Evolutionary conservation across 345 rosid genomes (phyloP), one percentile per base, ranked within the genome.

Genomic region (Luvunga scandens): DNA sequence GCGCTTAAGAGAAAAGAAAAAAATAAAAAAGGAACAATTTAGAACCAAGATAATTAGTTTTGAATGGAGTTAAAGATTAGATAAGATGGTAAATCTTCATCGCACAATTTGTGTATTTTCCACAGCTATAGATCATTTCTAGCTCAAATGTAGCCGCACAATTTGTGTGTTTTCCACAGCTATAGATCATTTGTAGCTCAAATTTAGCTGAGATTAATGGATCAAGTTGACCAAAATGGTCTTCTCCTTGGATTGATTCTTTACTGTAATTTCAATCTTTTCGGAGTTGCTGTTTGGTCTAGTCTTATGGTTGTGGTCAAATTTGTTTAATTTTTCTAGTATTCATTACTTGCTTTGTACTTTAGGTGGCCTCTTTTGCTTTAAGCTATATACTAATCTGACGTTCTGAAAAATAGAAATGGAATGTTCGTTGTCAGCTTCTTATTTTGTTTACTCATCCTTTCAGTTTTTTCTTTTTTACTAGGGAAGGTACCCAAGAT

Each of bases 401-500:
- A 42, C 50, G 5, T 50, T 34, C 39, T 18, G 3, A 13, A 33
- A 33, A 19, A 64, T 30, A 30, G 67, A 64, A 64, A 28, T 16
- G 21, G n/a, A 64, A 64, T 4, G 28, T 34, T 13, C 4, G 50
- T 42, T 39, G 25, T 62, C 24, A 50, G 18, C 36, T 30, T 6
- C 60, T 34, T 34, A 59, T 50, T 77, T 78, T 28, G 33, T 34
- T 57, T 19, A 50, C 6, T 4, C 22, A 4, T 60, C 13, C 16
- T 42, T 42, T 42, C 16, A 39, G 2, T n/a, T 69, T 55, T 59
- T 77, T 73, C 30, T 5, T 31, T 57, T 67, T 25, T 71, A 34
- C 62, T 88, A 89, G 94, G 94, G 66, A 66, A 81, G 57, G 75
- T 81, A 27, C 69, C 77, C 25, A 92, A 83, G 83, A 75, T 75